A percentile compares a stretch with the other conserved stretches of the same genome.
These are phyloP conservation scores for Leptomonas seymouri DNA, from an alignment of 208 protist species.

Conservation along the genomic window DNA sequence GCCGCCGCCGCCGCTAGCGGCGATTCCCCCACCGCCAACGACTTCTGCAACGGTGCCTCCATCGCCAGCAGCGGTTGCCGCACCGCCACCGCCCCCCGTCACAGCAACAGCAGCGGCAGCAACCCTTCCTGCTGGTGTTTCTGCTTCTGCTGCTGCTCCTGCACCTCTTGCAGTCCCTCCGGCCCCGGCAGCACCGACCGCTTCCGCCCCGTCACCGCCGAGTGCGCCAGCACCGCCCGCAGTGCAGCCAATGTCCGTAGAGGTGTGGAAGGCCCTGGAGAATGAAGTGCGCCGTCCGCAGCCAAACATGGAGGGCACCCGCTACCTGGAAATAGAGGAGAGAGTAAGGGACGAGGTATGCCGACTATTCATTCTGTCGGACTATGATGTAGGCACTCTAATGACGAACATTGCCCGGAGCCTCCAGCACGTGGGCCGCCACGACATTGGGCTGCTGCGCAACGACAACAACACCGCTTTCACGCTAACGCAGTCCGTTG, in stretches of 20 bases:
- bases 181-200: slow-evolving; percentile 18
- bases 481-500: slow-evolving; percentile 74
- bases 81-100: slow-evolving; percentile 23
- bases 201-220: slow-evolving; percentile 12
- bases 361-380: slow-evolving; percentile 70
- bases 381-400: slow-evolving; percentile 74
- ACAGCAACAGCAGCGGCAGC: neutral
- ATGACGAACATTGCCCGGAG: slow-evolving; percentile 64
- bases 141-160: slow-evolving; percentile 16
- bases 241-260: slow-evolving; percentile 42
- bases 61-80: slow-evolving; percentile 4
- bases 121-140: slow-evolving; percentile 4
- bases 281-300: slow-evolving; percentile 40
- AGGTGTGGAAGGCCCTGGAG: slow-evolving; percentile 51
- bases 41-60: slow-evolving; percentile 24
- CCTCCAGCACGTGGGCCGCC: slow-evolving; percentile 80
- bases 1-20: slow-evolving; percentile 23
- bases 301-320: slow-evolving; percentile 51
- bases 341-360: slow-evolving; percentile 71
- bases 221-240: slow-evolving; percentile 17
- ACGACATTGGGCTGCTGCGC: slow-evolving; percentile 80
- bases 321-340: slow-evolving; percentile 77
- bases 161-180: slow-evolving; percentile 25
- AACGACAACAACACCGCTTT: slow-evolving; percentile 82
- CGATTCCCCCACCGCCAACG: slow-evolving; percentile 13